phyloP scores from a whole-genome alignment of 2,329 filamentous ascomycete genomes.

The Cadophora malorum region DNA sequence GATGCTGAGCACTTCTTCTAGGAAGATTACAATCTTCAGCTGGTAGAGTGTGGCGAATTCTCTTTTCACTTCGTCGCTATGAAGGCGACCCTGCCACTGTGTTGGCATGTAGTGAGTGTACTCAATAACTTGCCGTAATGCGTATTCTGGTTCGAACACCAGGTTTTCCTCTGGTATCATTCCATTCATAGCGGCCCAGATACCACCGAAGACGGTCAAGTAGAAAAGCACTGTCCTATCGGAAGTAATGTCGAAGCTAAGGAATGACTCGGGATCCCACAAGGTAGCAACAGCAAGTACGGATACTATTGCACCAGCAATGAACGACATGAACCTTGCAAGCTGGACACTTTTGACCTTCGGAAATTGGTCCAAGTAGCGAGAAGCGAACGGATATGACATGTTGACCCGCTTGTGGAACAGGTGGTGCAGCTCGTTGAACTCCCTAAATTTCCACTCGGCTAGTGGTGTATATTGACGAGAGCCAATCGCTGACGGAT shows the following conservation, averaged over 20 bases:
- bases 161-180: conserved; percentile 86
- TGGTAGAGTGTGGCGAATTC: conserved; percentile 94
- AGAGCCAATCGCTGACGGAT: conserved; percentile 84
- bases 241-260: conserved; percentile 88
- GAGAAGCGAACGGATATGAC: conserved; percentile 90
- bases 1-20: conserved; percentile 92
- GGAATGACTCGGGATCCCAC: conserved; percentile 88
- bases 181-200: conserved; percentile 84
- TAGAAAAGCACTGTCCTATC: conserved; percentile 93
- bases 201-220: conserved; percentile 78
- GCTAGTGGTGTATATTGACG: conserved; percentile 91
- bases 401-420: conserved; percentile 91
- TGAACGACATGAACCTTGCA: conserved; percentile 83
- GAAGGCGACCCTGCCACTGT: conserved; percentile 88
- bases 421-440: conserved; percentile 93
- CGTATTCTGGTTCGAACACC: conserved; percentile 91
- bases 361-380: conserved; percentile 95
- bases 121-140: conserved; percentile 85
- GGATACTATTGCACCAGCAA: conserved; percentile 84
- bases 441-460: conserved; percentile 98
- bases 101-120: conserved; percentile 92
- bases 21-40: conserved; percentile 87
- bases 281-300: conserved; percentile 84
- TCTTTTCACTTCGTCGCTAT: conserved; percentile 89
- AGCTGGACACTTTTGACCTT: conserved; percentile 91